These are phyloP conservation scores for Bonnemaisonia californica DNA, from an alignment of 31 red algal species.

Conservation along the genomic window DNA sequence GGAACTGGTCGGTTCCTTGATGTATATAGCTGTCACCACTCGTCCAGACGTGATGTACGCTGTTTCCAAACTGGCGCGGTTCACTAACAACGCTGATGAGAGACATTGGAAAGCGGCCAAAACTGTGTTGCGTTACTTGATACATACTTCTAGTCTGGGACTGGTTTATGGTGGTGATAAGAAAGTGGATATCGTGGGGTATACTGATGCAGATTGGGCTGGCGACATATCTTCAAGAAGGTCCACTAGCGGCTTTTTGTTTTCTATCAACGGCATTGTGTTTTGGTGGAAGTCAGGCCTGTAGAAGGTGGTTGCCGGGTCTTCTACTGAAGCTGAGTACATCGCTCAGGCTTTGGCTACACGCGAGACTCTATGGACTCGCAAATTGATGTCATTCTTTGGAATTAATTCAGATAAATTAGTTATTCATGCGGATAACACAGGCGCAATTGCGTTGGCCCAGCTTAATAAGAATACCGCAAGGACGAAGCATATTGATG, in stretches of 20 bases:
- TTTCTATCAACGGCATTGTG: conserved; percentile 4
- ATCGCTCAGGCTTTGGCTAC: conserved; percentile 35
- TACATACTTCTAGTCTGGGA: neutral
- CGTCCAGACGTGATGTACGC: too few relatives aligned
- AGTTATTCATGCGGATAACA: conserved; percentile 15
- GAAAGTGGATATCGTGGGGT: neutral
- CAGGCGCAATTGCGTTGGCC: neutral
- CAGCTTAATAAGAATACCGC: neutral
- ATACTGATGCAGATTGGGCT: conserved; percentile 36
- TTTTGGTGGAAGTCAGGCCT: conserved; percentile 46
- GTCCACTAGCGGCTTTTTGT: conserved; percentile 45
- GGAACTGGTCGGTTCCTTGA: too few relatives aligned
- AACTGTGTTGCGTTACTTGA: neutral
- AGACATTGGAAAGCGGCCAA: conserved; percentile 18
- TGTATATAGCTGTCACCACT: too few relatives aligned
- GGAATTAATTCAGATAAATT: neutral
- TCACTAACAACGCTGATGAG: too few relatives aligned
- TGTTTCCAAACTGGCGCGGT: too few relatives aligned
- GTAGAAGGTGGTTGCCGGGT: conserved; percentile 21
- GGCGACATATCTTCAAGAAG: conserved; percentile 32
- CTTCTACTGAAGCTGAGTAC: too few relatives aligned
- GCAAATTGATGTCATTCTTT: neutral
- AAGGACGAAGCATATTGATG: conserved; percentile 32
- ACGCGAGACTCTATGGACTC: conserved; percentile 29
- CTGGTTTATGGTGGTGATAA: neutral